phyloP scores from a whole-genome alignment of 106 monocot species.

The Xerophyta viscosa region DNA sequence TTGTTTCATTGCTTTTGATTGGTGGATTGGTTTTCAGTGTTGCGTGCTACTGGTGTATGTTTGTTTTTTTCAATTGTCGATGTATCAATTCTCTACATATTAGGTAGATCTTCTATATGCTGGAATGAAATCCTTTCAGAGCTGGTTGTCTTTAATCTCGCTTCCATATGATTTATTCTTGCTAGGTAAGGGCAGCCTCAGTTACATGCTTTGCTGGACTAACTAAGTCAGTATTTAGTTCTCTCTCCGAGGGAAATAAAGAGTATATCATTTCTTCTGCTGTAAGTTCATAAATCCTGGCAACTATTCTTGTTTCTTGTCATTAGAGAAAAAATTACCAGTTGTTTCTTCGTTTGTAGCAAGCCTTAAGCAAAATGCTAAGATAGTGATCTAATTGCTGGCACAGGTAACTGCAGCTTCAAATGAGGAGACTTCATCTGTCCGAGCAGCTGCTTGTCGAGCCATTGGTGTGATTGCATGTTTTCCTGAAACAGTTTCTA shows the following conservation, averaged over 20 bases:
- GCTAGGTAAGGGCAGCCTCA: constrained; percentile 77
- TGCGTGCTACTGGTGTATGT: no score
- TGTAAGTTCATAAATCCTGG: constrained; percentile 42
- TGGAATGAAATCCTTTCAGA: no score
- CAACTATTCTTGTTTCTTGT: no score
- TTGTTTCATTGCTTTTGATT: no score
- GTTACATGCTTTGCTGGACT: constrained; percentile 96
- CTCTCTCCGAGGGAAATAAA: constrained; percentile 48
- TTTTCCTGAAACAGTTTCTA: constrained; percentile 48
- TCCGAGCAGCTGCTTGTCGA: constrained; percentile 89
- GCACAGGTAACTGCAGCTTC: constrained; percentile 53
- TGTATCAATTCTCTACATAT: not conserved
- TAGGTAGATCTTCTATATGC: no score
- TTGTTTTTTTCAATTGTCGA: no score
- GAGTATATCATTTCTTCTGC: constrained; percentile 47
- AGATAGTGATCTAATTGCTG: not conserved
- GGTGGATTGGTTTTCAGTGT: no score
- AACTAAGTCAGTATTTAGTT: constrained; percentile 72
- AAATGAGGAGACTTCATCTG: constrained; percentile 47
- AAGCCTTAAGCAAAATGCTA: no score
- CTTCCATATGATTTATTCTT: not conserved
- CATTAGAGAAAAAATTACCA: no score
- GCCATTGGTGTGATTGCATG: constrained; percentile 80
- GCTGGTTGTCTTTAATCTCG: no score
- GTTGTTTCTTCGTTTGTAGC: no score